These are phyloP conservation scores for Saksenaea oblongispora DNA, from an alignment of 371 early-diverging fungal genomes.

Conservation along the genomic window DNA sequence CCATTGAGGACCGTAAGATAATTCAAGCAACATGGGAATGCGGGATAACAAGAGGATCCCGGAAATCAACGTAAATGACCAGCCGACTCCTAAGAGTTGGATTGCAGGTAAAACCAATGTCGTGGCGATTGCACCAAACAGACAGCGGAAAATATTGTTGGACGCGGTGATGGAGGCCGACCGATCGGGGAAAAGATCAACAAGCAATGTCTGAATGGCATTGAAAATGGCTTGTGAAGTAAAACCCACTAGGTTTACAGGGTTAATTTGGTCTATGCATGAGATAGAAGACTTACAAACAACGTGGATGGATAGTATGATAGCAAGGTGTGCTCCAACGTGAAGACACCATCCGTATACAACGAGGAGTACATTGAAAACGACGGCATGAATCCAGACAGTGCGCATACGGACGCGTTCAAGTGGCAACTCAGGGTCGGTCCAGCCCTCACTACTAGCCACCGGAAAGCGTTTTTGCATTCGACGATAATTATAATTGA, in stretches of 20 bases:
- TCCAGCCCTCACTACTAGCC: slow-evolving; percentile 7
- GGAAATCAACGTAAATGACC: slow-evolving; percentile 37
- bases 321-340: slow-evolving; percentile 25
- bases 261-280: not conserved
- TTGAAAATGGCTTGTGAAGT: slow-evolving; percentile 34
- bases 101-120: slow-evolving; percentile 31
- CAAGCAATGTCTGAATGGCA: slow-evolving; percentile 36
- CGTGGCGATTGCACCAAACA: slow-evolving; percentile 36
- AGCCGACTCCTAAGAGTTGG: slow-evolving; percentile 31
- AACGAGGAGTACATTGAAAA: slow-evolving; percentile 33
- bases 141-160: slow-evolving; percentile 41
- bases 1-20: slow-evolving; percentile 38
- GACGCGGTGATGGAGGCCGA: slow-evolving; percentile 46
- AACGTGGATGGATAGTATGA: slow-evolving; percentile 30
- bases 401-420: slow-evolving; percentile 38
- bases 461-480: slow-evolving; percentile 12
- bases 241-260: slow-evolving; percentile 27
- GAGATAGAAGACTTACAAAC: slow-evolving; percentile 22
- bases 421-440: slow-evolving; percentile 27
- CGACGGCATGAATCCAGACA: slow-evolving; percentile 35
- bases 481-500: slow-evolving; percentile 25
- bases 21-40: slow-evolving; percentile 19
- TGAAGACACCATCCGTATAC: slow-evolving; percentile 40
- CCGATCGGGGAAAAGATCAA: slow-evolving; percentile 42
- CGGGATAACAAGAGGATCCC: slow-evolving; percentile 31